Percentiles rank a stretch among this genome's conserved stretches.
These are phyloP conservation scores for Fusarium penzigii DNA, from an alignment of 2,329 filamentous ascomycete species.

Conservation along the genomic window DNA sequence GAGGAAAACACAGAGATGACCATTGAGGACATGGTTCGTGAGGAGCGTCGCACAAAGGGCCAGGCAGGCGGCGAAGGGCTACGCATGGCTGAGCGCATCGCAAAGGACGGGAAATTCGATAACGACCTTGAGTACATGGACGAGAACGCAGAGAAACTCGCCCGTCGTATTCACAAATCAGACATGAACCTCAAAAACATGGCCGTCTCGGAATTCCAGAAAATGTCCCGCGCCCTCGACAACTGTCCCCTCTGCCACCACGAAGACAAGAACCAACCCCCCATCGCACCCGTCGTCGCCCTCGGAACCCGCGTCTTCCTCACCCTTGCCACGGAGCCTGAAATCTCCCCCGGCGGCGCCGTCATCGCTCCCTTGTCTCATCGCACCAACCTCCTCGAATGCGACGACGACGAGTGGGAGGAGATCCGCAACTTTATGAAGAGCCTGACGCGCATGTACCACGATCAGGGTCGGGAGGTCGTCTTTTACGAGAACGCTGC, in stretches of 20 bases:
- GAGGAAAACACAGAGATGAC: constrained; percentile 94
- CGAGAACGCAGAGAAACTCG: constrained; percentile 90
- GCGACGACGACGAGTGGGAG: constrained; percentile 99
- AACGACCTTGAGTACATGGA: constrained; percentile 96
- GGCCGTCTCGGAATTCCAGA: constrained; percentile 86
- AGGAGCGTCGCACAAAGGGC: constrained; percentile 83
- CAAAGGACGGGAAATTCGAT: constrained; percentile 88
- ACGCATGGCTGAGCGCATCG: constrained; percentile 87
- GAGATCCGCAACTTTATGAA: constrained; percentile 99
- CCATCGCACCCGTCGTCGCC: constrained; percentile 81
- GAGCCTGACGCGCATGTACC: constrained; percentile 88
- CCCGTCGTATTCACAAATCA: constrained; percentile 82
- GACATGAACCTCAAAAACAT: constrained; percentile 85
- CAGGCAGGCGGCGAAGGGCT: constrained; percentile 77
- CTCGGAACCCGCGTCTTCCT: constrained; percentile 85
- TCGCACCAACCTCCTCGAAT: constrained; percentile 88
- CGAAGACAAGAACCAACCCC: constrained; percentile 74
- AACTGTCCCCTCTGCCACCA: constrained; percentile 89
- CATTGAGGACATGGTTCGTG: constrained; percentile 94
- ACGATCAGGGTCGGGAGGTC: constrained; percentile 87
- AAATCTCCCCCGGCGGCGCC: constrained; percentile 79
- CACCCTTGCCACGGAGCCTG: constrained; percentile 86
- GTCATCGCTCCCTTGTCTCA: constrained; percentile 90
- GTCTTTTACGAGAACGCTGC: constrained; percentile 98
- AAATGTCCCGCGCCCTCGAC: constrained; percentile 83